These are phyloP conservation scores for Tricholoma matsutake DNA, from an alignment of 768 basidiomycete genomes.

Conservation along the genomic window DNA sequence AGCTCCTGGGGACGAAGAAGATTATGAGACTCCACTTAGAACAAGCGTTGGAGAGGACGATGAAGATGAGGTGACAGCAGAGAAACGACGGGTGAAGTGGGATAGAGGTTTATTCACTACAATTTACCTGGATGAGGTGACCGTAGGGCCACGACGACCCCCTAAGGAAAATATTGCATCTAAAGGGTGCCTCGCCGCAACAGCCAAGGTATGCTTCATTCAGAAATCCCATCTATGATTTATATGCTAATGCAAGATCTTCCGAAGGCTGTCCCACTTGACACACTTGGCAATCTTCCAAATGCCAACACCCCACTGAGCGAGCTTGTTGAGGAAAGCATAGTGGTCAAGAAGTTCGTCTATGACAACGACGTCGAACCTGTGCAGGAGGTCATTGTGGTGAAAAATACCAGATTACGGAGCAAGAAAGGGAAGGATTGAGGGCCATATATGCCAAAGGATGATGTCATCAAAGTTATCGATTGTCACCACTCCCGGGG, in stretches of 20 bases:
- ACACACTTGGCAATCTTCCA: constrained; percentile 69
- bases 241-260: constrained; percentile 9
- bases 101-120: constrained; percentile 62
- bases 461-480: constrained; percentile 16
- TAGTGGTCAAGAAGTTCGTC: constrained; percentile 75
- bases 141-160: constrained; percentile 45
- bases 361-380: constrained; percentile 68
- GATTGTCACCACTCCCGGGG: not conserved
- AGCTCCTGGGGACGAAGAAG: constrained; percentile 80
- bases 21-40: constrained; percentile 65
- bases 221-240: not conserved
- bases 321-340: constrained; percentile 59
- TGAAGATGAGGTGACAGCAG: constrained; percentile 28
- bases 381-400: constrained; percentile 24
- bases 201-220: constrained; percentile 56
- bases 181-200: constrained; percentile 68
- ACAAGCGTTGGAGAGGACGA: constrained; percentile 41
- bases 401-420: constrained; percentile 57
- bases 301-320: constrained; percentile 52
- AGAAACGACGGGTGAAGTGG: constrained; percentile 72
- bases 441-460: constrained; percentile 7
- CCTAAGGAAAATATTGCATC: constrained; percentile 37
- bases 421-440: constrained; percentile 47
- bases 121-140: constrained; percentile 61
- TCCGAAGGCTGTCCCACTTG: constrained; percentile 55